A percentile compares a stretch with the other conserved stretches of the same genome.
phyloP scores from a whole-genome alignment of 2,329 filamentous ascomycete genomes.

The Colletotrichum sp. region DNA sequence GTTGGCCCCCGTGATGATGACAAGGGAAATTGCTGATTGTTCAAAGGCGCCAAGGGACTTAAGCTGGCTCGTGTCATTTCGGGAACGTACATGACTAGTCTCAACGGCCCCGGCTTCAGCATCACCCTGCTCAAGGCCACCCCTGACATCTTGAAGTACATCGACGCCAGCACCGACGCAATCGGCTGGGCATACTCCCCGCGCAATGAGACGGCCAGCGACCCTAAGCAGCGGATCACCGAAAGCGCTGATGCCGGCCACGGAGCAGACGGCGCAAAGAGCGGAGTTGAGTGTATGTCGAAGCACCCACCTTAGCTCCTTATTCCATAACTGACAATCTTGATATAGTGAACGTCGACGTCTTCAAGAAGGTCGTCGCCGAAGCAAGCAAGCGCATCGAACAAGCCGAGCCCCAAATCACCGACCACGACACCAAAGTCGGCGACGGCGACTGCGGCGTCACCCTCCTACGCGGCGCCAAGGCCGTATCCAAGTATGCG shows the following conservation, averaged over 20 bases:
- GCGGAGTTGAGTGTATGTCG: slow-evolving; percentile 23
- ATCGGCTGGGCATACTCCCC: slow-evolving; percentile 61
- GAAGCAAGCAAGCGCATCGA: background rate
- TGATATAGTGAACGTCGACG: background rate
- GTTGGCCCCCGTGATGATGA: slow-evolving; percentile 60
- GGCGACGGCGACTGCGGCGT: slow-evolving; percentile 39
- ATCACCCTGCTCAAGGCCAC: slow-evolving; percentile 70
- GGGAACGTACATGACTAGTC: slow-evolving; percentile 74
- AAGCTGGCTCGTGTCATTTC: slow-evolving; percentile 50
- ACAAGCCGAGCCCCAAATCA: slow-evolving; percentile 47
- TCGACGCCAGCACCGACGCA: slow-evolving; percentile 72
- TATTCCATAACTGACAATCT: accelerated
- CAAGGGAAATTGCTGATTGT: slow-evolving; percentile 38
- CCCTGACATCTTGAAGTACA: slow-evolving; percentile 67
- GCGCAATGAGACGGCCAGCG: slow-evolving; percentile 24
- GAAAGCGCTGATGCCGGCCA: slow-evolving; percentile 63
- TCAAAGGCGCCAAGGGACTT: background rate
- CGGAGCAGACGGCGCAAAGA: slow-evolving; percentile 46
- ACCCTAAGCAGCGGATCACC: slow-evolving; percentile 61
- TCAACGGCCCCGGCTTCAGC: slow-evolving; percentile 76
- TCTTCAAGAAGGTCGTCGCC: slow-evolving; percentile 2
- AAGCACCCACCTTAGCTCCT: background rate
- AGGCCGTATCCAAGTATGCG: slow-evolving; percentile 65
- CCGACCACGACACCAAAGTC: slow-evolving; percentile 34
- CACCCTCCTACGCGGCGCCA: slow-evolving; percentile 47